phyloP scores from a whole-genome alignment of 2,329 filamentous ascomycete genomes.

The Paracoccidioides lutzii region DNA sequence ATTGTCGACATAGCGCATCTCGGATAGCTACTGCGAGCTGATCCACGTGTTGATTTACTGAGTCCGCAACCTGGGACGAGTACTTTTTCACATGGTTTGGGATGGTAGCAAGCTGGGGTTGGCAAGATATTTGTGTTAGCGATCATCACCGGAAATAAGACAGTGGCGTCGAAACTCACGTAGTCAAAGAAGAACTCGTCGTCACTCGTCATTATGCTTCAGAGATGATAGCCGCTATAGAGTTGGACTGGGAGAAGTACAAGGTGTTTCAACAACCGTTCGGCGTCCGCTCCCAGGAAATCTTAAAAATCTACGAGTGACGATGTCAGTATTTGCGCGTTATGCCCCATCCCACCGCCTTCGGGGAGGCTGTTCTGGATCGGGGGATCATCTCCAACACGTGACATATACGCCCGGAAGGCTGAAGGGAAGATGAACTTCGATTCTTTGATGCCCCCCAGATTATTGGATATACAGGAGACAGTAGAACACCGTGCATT shows the following conservation, averaged over 20 bases:
- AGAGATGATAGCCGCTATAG: not conserved
- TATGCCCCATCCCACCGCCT: not conserved
- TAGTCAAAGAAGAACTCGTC: constrained; percentile 67
- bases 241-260: not conserved
- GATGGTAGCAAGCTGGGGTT: constrained; percentile 41
- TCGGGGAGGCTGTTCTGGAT: not conserved
- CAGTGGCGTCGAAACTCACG: constrained; percentile 39
- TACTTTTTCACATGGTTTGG: constrained; percentile 57
- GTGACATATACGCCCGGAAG: too few species aligned
- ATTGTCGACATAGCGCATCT: constrained; percentile 51
- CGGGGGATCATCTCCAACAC: not conserved
- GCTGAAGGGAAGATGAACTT: too few species aligned
- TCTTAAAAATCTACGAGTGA: not conserved
- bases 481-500: not conserved
- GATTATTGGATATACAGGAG: not conserved
- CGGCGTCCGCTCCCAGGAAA: too few species aligned
- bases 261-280: too few species aligned
- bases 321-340: not conserved
- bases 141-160: not conserved
- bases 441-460: too few species aligned
- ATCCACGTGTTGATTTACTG: constrained; percentile 71
- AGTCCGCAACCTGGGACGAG: constrained; percentile 60
- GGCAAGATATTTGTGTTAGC: not conserved
- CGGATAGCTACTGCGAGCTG: constrained; percentile 57
- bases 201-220: constrained; percentile 57